Evolutionary conservation across 1,284 basidiomycete genomes (phyloP).

Genomic region (Peniophora sp.): DNA sequence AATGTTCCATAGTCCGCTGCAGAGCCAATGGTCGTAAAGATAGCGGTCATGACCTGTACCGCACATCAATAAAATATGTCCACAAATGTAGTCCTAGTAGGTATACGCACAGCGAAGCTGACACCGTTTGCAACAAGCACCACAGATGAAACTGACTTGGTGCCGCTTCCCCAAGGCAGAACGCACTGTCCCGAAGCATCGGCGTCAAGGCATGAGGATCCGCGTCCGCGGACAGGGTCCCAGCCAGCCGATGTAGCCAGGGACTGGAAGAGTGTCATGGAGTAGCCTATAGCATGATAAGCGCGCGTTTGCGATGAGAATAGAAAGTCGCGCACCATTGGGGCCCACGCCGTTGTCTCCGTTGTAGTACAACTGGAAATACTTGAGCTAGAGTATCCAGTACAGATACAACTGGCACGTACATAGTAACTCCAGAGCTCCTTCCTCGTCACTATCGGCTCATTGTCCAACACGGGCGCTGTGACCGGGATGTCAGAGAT

Average conservation of each 20-base stretch:
- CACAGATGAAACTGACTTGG: constrained; percentile 64
- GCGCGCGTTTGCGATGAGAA: background rate
- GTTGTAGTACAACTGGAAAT: constrained; percentile 47
- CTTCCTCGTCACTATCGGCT: constrained; percentile 48
- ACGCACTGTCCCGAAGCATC: constrained; percentile 63
- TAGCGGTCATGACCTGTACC: constrained; percentile 58
- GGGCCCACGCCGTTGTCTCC: constrained; percentile 66
- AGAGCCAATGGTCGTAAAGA: constrained; percentile 79
- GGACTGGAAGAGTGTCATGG: constrained; percentile 67
- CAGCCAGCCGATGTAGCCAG: constrained; percentile 61
- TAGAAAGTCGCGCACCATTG: constrained; percentile 22
- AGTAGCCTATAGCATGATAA: constrained; percentile 34
- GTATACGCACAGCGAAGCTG: constrained; percentile 55
- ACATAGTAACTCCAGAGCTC: constrained; percentile 76
- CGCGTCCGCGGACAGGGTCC: constrained; percentile 57
- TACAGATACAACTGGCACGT: constrained; percentile 14
- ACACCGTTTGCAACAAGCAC: constrained; percentile 71
- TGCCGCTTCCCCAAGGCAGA: constrained; percentile 63
- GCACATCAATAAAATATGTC: constrained; percentile 3
- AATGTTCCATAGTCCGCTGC: constrained; percentile 78
- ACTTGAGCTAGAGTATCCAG: background rate
- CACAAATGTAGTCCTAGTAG: constrained; percentile 8
- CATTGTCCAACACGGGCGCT: constrained; percentile 31
- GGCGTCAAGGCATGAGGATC: constrained; percentile 49
- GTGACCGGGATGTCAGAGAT: constrained; percentile 15